These are phyloP conservation scores for Eucalyptus erythrocorys DNA, from an alignment of 345 rosid species.

Conservation along the genomic window DNA sequence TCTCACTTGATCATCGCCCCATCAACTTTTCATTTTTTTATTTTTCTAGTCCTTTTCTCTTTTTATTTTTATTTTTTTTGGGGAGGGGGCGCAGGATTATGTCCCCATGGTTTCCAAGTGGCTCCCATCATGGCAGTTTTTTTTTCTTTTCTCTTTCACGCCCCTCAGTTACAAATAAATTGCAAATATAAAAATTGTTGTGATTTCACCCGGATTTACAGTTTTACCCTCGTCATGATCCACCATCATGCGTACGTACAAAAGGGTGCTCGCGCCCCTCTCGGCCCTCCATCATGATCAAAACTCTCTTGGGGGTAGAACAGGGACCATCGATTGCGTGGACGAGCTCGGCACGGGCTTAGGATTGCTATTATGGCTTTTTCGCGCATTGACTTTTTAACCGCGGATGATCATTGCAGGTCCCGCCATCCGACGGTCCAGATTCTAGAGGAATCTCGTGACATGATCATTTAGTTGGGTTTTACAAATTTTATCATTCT, in stretches of 20 bases:
- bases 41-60: neutral
- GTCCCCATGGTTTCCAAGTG: neutral
- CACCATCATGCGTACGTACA: neutral
- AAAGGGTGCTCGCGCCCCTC: neutral
- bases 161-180: neutral
- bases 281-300: neutral
- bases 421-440: neutral
- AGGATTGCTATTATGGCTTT: neutral
- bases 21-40: neutral
- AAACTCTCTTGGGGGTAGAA: neutral
- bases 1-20: neutral
- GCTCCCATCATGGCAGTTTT: neutral
- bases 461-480: neutral
- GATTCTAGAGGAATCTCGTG: neutral
- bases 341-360: neutral
- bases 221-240: neutral
- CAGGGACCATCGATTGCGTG: neutral
- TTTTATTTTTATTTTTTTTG: neutral
- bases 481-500: neutral
- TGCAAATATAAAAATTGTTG: too few relatives aligned
- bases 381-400: neutral
- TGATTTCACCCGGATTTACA: neutral
- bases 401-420: neutral
- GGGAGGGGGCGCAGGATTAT: neutral
- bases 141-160: neutral